phyloP scores from a whole-genome alignment of 2,329 filamentous ascomycete genomes.

The Drechslerella stenobrocha region DNA sequence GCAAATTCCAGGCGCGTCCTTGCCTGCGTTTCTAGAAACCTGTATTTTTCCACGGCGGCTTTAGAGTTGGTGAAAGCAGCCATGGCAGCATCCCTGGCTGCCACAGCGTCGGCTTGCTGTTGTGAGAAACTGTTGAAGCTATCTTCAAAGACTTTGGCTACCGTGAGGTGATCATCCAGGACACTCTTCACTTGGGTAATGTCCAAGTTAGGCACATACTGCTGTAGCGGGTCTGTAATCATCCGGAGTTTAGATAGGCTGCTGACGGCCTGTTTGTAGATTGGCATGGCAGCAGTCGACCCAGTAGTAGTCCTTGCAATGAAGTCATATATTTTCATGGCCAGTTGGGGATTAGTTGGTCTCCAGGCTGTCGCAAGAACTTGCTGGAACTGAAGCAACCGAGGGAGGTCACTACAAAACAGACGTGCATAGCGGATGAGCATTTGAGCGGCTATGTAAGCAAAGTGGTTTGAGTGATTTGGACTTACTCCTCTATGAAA shows the following conservation, averaged over 20 bases:
- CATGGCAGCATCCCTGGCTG: conserved; percentile 14
- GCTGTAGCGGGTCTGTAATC: conserved; percentile 38
- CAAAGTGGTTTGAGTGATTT: too few species aligned
- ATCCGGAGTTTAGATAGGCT: conserved; percentile 34
- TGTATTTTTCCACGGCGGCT: conserved; percentile 37
- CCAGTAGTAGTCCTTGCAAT: conserved; percentile 32
- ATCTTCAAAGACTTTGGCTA: conserved; percentile 33
- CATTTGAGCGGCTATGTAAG: too few species aligned
- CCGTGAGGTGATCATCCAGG: conserved; percentile 34
- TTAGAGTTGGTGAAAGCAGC: conserved; percentile 37
- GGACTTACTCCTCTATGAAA: conserved; percentile 43
- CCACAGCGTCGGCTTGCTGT: conserved; percentile 11
- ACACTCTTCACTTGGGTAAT: conserved; percentile 38
- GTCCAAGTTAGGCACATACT: conserved; percentile 44
- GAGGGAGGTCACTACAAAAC: conserved; percentile 42
- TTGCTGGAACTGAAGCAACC: conserved; percentile 43
- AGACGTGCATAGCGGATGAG: too few species aligned
- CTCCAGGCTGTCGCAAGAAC: conserved; percentile 40
- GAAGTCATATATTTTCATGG: conserved; percentile 37
- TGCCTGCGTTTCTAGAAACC: conserved; percentile 33
- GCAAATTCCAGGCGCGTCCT: conserved; percentile 29
- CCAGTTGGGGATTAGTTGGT: conserved; percentile 22
- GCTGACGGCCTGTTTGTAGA: conserved; percentile 41
- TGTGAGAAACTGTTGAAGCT: conserved; percentile 36
- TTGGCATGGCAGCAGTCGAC: conserved; percentile 28